Conservation (phyloP, 495 filamentous ascomycete genomes). For the Penicillium bovifimosum region DNA sequence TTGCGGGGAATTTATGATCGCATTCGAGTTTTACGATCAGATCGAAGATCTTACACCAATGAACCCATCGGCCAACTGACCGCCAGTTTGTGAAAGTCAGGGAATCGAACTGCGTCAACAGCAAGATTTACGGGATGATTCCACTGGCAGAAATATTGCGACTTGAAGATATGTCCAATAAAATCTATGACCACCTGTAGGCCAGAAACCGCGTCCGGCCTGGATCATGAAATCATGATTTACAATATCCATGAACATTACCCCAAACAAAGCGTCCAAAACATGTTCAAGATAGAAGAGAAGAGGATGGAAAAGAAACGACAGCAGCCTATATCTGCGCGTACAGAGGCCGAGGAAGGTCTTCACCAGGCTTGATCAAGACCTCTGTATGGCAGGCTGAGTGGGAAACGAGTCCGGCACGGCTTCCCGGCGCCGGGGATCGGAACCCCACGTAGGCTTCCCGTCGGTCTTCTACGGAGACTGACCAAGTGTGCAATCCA, state of each 20-base stretch:
- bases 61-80: neutral
- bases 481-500: slow-evolving; percentile 77
- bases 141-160: neutral
- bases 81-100: neutral
- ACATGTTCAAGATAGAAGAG: neutral
- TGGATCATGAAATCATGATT: neutral
- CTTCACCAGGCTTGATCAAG: slow-evolving; percentile 36
- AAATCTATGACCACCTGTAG: neutral
- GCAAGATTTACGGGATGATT: neutral
- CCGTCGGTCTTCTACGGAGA: slow-evolving; percentile 68
- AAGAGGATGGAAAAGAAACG: neutral
- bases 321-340: slow-evolving; percentile 44
- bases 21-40: neutral
- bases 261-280: neutral
- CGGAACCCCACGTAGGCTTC: slow-evolving; percentile 87
- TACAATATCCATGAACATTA: neutral
- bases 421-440: slow-evolving; percentile 27
- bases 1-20: neutral
- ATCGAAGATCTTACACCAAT: neutral
- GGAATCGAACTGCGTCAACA: neutral
- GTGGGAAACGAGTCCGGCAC: slow-evolving; percentile 25
- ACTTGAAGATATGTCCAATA: neutral
- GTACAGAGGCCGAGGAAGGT: slow-evolving; percentile 58
- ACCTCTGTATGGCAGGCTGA: slow-evolving; percentile 23
- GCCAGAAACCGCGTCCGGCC: neutral